phyloP scores from a whole-genome alignment of 768 basidiomycete genomes.

The Pleurotus sapidus region DNA sequence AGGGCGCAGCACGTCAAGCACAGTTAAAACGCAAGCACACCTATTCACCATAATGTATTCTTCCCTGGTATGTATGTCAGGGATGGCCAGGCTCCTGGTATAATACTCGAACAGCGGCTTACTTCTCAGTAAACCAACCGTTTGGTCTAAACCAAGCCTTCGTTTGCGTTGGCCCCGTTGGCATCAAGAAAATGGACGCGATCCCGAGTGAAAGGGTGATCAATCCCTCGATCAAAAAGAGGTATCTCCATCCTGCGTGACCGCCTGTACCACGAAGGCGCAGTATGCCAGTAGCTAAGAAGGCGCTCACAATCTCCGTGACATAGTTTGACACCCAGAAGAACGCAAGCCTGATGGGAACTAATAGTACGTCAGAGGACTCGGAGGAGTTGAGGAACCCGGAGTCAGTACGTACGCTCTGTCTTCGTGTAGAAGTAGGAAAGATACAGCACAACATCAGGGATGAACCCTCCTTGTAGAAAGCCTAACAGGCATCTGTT shows the following conservation, averaged over 20 bases:
- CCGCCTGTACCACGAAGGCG: constrained; percentile 50
- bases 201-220: constrained; percentile 48
- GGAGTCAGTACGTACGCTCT: constrained; percentile 37
- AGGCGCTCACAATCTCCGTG: constrained; percentile 52
- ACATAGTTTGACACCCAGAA: constrained; percentile 67
- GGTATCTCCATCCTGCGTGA: constrained; percentile 54
- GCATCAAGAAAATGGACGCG: constrained; percentile 54
- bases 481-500: constrained; percentile 51
- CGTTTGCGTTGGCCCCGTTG: constrained; percentile 63
- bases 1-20: not conserved
- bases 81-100: not conserved
- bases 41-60: constrained; percentile 64
- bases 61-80: constrained; percentile 35
- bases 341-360: constrained; percentile 62
- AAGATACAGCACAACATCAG: constrained; percentile 64
- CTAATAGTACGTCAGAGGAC: constrained; percentile 20
- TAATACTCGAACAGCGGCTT: constrained; percentile 9
- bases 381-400: not conserved
- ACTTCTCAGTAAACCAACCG: constrained; percentile 66
- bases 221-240: constrained; percentile 54
- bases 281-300: constrained; percentile 64
- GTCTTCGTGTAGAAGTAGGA: constrained; percentile 62
- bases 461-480: constrained; percentile 63
- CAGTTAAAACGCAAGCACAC: constrained; percentile 11
- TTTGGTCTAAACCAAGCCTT: constrained; percentile 56